Conservation (phyloP, 2,329 filamentous ascomycete genomes). For the Xylaria sp. region DNA sequence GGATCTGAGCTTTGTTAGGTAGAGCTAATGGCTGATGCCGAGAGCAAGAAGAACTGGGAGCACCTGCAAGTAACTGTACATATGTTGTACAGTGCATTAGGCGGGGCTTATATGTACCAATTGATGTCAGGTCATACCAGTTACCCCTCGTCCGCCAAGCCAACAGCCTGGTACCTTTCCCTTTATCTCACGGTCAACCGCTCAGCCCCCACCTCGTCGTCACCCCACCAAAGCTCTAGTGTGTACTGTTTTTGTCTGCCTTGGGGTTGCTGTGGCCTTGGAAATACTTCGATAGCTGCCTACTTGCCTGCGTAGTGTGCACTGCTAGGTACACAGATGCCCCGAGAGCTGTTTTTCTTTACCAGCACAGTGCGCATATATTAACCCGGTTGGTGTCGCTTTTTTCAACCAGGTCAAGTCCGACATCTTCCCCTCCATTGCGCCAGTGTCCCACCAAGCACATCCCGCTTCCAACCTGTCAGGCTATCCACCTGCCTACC, state of each 20-base stretch:
- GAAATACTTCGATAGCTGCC: neutral
- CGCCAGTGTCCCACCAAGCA: slow-evolving; percentile 47
- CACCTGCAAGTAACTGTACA: slow-evolving; percentile 28
- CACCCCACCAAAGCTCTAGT: slow-evolving; percentile 30
- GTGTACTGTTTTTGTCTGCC: slow-evolving; percentile 21
- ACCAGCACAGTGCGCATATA: slow-evolving; percentile 26
- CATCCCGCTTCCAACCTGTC: slow-evolving; percentile 41
- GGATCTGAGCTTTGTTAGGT: slow-evolving; percentile 14
- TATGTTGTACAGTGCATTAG: slow-evolving; percentile 36
- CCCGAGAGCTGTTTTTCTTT: neutral
- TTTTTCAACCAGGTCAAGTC: slow-evolving; percentile 38
- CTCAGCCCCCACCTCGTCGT: slow-evolving; percentile 31
- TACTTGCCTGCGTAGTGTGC: neutral
- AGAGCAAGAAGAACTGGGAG: slow-evolving; percentile 3
- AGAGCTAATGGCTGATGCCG: slow-evolving; percentile 18
- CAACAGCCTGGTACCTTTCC: slow-evolving; percentile 1
- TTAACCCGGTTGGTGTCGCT: slow-evolving; percentile 25
- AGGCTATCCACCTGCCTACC: slow-evolving; percentile 12
- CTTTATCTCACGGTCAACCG: slow-evolving; percentile 29
- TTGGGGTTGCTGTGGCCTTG: slow-evolving; percentile 7
- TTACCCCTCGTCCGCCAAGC: slow-evolving; percentile 37
- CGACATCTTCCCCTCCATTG: slow-evolving; percentile 49
- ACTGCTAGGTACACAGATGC: neutral
- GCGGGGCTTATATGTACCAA: slow-evolving; percentile 10
- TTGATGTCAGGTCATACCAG: slow-evolving; percentile 11